Conservation (phyloP, 2,329 filamentous ascomycete species). For the Aurifilum marmelostoma region DNA sequence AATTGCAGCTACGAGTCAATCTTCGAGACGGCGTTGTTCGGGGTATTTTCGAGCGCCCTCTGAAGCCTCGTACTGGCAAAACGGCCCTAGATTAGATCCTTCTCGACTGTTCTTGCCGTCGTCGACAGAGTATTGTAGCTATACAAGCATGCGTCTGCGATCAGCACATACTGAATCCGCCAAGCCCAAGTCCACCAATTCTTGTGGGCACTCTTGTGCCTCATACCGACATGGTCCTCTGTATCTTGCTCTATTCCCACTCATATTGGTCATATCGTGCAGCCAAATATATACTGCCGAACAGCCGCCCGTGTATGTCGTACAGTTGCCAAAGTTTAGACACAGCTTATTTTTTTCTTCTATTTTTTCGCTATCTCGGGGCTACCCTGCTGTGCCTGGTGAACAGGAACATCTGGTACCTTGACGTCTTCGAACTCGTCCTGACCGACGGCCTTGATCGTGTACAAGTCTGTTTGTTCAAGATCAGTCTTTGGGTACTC, state of each 20-base stretch:
- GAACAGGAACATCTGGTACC: constrained; percentile 72
- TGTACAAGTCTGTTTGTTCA: constrained; percentile 56
- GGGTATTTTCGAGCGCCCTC: not conserved
- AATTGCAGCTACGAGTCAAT: constrained; percentile 7
- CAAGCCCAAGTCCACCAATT: not conserved
- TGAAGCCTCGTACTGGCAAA: constrained; percentile 8
- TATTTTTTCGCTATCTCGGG: constrained; percentile 37
- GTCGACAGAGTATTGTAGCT: constrained; percentile 22
- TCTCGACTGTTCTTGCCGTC: constrained; percentile 16
- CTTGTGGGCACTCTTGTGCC: constrained; percentile 4
- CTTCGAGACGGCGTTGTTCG: constrained; percentile 18
- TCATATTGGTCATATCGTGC: not conserved
- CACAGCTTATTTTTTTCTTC: not conserved
- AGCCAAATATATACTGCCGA: not conserved
- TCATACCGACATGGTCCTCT: no score
- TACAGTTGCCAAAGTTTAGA: no score
- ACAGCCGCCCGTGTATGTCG: not conserved
- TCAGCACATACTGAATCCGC: constrained; percentile 15
- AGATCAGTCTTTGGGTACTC: not conserved
- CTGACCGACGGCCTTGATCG: constrained; percentile 84
- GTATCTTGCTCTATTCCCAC: not conserved
- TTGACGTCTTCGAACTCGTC: constrained; percentile 97
- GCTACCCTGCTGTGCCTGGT: constrained; percentile 30
- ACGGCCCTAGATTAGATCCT: constrained; percentile 3
- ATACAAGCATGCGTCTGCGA: constrained; percentile 16